phyloP scores from a whole-genome alignment of 2,329 filamentous ascomycete genomes.

The Neopestalotiopsis rosae region DNA sequence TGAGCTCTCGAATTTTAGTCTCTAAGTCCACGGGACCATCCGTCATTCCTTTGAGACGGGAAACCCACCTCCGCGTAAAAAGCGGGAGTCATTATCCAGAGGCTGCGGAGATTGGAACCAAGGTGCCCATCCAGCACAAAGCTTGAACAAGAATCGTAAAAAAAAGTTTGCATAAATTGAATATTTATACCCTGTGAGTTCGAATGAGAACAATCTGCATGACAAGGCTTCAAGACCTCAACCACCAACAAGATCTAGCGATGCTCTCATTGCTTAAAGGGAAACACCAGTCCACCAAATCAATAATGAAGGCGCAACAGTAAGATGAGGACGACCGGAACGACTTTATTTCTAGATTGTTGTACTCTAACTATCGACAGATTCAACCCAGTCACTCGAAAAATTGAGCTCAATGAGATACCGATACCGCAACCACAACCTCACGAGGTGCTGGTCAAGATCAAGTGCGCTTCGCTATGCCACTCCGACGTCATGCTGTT shows the following conservation, averaged over 20 bases:
- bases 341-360: not conserved
- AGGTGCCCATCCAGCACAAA: not conserved
- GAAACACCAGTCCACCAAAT: not conserved
- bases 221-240: too few species aligned
- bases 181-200: too few species aligned
- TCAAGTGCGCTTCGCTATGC: slow-evolving; percentile 18
- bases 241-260: not conserved
- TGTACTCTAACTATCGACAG: not conserved
- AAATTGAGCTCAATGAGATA: slow-evolving; percentile 24
- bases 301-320: slow-evolving; percentile 10
- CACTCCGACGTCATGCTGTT: slow-evolving; percentile 25
- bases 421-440: slow-evolving; percentile 20
- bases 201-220: too few species aligned
- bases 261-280: not conserved
- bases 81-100: slow-evolving; percentile 11
- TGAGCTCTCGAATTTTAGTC: not conserved
- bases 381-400: slow-evolving; percentile 8
- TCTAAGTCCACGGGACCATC: not conserved
- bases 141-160: not conserved
- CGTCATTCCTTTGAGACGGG: not conserved
- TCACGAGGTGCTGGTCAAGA: slow-evolving; percentile 25
- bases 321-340: not conserved
- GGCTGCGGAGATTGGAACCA: not conserved
- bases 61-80: slow-evolving; percentile 4
- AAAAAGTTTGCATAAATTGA: too few species aligned